Percentiles rank a stretch among this genome's conserved stretches.
Evolutionary conservation across 148 eudicot species (phyloP).

Genomic region (Amaranthus hypochondriacus): DNA sequence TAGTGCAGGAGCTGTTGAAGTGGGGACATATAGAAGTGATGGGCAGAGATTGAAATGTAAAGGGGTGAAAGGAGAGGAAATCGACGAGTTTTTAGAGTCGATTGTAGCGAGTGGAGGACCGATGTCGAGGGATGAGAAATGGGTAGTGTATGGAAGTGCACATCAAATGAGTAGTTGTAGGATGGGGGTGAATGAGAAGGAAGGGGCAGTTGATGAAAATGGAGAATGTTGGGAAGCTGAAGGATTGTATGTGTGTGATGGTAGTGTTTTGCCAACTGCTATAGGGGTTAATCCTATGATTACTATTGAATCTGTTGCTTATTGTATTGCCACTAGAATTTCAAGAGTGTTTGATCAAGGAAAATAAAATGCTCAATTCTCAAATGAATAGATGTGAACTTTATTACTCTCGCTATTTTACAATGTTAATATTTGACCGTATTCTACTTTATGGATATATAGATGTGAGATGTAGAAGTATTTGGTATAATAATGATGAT

Average conservation of each 20-base stretch:
- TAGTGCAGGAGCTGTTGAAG: constrained; percentile 75
- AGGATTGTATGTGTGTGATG: constrained; percentile 74
- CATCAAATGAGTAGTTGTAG: constrained; percentile 92
- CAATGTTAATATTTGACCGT: no score
- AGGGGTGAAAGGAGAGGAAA: constrained; percentile 41
- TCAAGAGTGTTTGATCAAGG: constrained; percentile 34
- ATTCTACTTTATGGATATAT: no score
- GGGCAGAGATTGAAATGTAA: constrained; percentile 60
- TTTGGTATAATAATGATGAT: no score
- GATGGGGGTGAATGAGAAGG: constrained; percentile 55
- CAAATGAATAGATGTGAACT: no score
- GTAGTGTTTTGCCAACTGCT: constrained; percentile 72
- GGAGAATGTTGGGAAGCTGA: constrained; percentile 87
- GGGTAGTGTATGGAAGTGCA: constrained; percentile 62
- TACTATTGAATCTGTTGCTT: constrained; percentile 78
- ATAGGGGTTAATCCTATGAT: constrained; percentile 87
- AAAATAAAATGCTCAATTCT: neutral
- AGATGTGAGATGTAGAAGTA: no score
- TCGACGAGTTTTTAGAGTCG: constrained; percentile 67
- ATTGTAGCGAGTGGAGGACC: constrained; percentile 55
- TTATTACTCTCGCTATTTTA: no score
- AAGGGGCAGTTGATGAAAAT: constrained; percentile 72
- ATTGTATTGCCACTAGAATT: constrained; percentile 55
- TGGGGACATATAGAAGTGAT: constrained; percentile 73
- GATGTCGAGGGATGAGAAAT: constrained; percentile 39